Conservation (phyloP, 257 asterid genomes). For the Rauvolfia tetraphylla region DNA sequence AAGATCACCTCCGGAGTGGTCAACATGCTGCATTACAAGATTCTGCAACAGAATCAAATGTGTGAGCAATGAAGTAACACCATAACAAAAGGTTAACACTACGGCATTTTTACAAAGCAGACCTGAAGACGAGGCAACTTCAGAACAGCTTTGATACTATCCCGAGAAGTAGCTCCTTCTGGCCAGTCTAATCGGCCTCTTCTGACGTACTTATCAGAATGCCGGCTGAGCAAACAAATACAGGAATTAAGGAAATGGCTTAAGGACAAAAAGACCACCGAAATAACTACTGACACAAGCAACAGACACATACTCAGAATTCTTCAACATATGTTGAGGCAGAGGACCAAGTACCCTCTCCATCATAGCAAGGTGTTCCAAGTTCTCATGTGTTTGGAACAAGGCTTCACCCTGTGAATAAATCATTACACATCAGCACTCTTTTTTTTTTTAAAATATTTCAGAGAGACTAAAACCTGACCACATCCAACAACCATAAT, state of each 20-base stretch:
- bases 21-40: conserved; percentile 87
- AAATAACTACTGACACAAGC: not conserved
- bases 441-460: not conserved
- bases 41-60: conserved; percentile 28
- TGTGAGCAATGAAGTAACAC: not conserved
- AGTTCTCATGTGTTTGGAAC: conserved; percentile 86
- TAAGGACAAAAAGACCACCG: not conserved
- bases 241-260: not conserved
- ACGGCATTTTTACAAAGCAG: not conserved
- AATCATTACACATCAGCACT: not conserved
- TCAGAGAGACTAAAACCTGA: not conserved
- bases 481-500: not conserved
- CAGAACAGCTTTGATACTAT: conserved; percentile 65
- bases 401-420: conserved; percentile 68
- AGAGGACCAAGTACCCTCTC: conserved; percentile 80
- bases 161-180: conserved; percentile 79
- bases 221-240: conserved; percentile 41
- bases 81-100: not conserved
- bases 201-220: conserved; percentile 67
- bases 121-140: conserved; percentile 77
- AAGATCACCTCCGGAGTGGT: conserved; percentile 89
- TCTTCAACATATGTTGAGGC: conserved; percentile 76
- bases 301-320: conserved; percentile 53
- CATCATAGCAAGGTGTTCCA: conserved; percentile 98
- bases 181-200: conserved; percentile 87